Base-by-base conservation (phyloP, 73 alveolate species). In the Tetrahymena borealis region DNA sequence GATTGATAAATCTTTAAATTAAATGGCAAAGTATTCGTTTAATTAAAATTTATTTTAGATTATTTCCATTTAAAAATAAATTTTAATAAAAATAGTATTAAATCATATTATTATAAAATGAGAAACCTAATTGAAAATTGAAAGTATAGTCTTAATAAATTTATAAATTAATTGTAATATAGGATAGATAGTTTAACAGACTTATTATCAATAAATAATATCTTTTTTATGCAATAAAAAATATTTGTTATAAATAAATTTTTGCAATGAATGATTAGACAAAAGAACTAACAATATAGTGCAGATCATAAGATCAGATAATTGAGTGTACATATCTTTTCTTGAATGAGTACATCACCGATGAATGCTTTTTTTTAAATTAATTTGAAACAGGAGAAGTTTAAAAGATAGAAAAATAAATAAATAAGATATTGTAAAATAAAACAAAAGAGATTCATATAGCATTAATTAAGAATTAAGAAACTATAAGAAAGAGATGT, bases 381-480 rank as follows among this genome's bases (percentile, higher is more conserved):
- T 60, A 60, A 60, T 60, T 60, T 60, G 85, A 60, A 60, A 60
- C 85, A 60, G 85, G 85, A 60, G 85, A 60, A 60, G 85, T 60
- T 60, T 60, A 28, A 60, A 60, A 60, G 85, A 60, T 60, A 60
- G 85, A 60, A 60, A 60, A 60, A 60, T 60, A 60, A 60, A 60
- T 60, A 60, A 60, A 60, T 60, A 60, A 60, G 85, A 60, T 60
- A 60, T 60, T 60, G 33, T 60, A 60, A 60, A 60, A 60, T 60
- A 60, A 60, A 60, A 60, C 28, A 20, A n/a, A 60, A 60, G 85
- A 60, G 85, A 60, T 60, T 60, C 85, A 60, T 60, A 60, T 60
- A 60, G 85, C 35, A 60, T 60, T 18, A 60, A 60, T 60, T 35
- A 39, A 39, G n/a, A n/a, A n/a, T 9, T 12, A 60, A 8, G 38